Evolutionary conservation across 495 filamentous ascomycete genomes (phyloP).

Genomic region (Rhizodiscina lignyota): DNA sequence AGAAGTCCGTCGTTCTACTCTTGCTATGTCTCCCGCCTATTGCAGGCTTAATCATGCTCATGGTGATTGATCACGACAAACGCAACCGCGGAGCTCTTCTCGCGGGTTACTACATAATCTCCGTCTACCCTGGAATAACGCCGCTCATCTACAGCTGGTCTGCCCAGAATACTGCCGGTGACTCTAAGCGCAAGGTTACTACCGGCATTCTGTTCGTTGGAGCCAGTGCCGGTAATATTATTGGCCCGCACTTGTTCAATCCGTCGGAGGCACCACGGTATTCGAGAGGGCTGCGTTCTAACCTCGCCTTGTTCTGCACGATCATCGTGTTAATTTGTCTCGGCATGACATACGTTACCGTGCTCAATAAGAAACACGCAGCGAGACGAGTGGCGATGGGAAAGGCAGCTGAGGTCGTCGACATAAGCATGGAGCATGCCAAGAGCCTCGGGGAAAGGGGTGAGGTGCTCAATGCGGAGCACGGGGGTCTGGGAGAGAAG

Average conservation of each 20-base stretch:
- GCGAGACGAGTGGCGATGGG: slow-evolving; percentile 29
- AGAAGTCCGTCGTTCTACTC: slow-evolving; percentile 39
- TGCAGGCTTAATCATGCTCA: slow-evolving; percentile 36
- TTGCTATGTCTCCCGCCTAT: slow-evolving; percentile 39
- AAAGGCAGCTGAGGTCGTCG: slow-evolving; percentile 22
- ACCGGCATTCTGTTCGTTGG: slow-evolving; percentile 41
- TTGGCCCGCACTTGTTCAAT: slow-evolving; percentile 38
- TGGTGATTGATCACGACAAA: slow-evolving; percentile 29
- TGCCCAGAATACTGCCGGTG: slow-evolving; percentile 43
- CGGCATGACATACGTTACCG: slow-evolving; percentile 26
- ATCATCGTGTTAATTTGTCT: slow-evolving; percentile 29
- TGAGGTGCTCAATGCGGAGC: slow-evolving; percentile 6
- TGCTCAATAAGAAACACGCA: slow-evolving; percentile 36
- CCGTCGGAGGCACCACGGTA: slow-evolving; percentile 38
- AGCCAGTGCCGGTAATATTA: slow-evolving; percentile 40
- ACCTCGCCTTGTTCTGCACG: slow-evolving; percentile 38
- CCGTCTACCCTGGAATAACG: slow-evolving; percentile 37
- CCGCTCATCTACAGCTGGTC: slow-evolving; percentile 49
- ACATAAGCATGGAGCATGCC: slow-evolving; percentile 13
- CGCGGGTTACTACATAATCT: slow-evolving; percentile 45
- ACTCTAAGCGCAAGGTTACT: slow-evolving; percentile 45
- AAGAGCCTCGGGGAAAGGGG: slow-evolving; percentile 6
- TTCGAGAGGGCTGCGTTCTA: slow-evolving; percentile 33
- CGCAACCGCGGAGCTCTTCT: slow-evolving; percentile 32
- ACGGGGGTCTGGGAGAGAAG: slow-evolving; percentile 14